Conservation (phyloP, 306 rosid genomes). For the Hylodesmum podocarpum region DNA sequence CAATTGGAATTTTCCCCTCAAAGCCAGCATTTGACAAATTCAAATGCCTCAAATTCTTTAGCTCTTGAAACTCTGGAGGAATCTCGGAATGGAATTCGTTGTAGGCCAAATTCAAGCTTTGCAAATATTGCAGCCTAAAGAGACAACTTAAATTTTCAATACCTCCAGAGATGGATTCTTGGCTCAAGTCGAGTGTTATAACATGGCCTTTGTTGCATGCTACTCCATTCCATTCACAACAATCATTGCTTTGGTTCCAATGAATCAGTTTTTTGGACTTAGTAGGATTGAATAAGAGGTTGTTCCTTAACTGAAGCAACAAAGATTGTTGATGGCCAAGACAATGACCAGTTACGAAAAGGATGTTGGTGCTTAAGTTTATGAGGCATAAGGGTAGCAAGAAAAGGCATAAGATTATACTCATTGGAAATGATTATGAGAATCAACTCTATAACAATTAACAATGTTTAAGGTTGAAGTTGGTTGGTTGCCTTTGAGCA, state of each 20-base stretch:
- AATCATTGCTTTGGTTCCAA: background rate
- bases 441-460: background rate
- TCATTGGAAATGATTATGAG: background rate
- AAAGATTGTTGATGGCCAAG: background rate
- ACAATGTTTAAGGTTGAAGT: background rate
- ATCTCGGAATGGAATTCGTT: background rate
- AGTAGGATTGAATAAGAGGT: background rate
- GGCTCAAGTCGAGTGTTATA: background rate
- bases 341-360: background rate
- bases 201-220: background rate
- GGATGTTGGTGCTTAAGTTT: background rate
- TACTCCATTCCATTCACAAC: conserved; percentile 8
- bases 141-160: background rate
- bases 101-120: background rate
- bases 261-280: background rate
- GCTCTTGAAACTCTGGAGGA: background rate
- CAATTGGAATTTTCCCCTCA: conserved; percentile 12
- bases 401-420: background rate
- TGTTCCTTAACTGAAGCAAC: background rate
- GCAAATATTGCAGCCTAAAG: background rate
- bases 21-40: conserved; percentile 13
- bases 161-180: background rate
- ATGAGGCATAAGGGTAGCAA: background rate
- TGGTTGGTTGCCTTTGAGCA: background rate
- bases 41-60: background rate